Percentiles rank a stretch among this genome's conserved stretches.
Evolutionary conservation across 768 basidiomycete genomes (phyloP).

Genomic region (Royoungia palumana): DNA sequence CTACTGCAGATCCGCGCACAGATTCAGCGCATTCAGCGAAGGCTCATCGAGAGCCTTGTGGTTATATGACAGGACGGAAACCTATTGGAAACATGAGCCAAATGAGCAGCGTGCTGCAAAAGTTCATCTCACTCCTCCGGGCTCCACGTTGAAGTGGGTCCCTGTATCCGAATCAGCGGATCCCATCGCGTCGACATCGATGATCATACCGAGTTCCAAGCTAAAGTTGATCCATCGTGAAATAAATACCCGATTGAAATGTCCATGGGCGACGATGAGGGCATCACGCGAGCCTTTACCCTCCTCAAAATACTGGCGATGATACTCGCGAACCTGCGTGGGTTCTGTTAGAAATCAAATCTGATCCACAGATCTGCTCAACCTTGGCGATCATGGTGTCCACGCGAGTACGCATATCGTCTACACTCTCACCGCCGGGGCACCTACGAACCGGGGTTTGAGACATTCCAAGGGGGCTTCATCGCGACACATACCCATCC

Average conservation of each 20-base stretch:
- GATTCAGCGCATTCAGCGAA: conserved; percentile 67
- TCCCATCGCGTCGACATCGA: neutral
- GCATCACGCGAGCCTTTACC: conserved; percentile 70
- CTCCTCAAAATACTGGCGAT: conserved; percentile 66
- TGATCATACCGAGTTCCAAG: conserved; percentile 47
- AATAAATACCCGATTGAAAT: conserved; percentile 72
- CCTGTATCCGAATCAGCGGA: conserved; percentile 37
- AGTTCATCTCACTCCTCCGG: conserved; percentile 60
- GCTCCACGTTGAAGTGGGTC: conserved; percentile 80
- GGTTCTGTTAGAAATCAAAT: conserved; percentile 5
- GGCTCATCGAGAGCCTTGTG: conserved; percentile 78
- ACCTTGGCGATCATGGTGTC: conserved; percentile 75
- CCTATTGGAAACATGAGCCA: conserved; percentile 38
- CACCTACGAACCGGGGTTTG: conserved; percentile 47
- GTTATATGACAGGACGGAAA: conserved; percentile 81
- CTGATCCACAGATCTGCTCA: conserved; percentile 13
- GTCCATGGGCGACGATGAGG: conserved; percentile 87
- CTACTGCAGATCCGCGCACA: conserved; percentile 47
- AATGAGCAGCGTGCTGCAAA: neutral
- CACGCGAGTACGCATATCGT: conserved; percentile 76
- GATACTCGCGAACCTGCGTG: conserved; percentile 65
- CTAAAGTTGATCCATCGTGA: conserved; percentile 79
- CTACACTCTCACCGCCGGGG: conserved; percentile 81
- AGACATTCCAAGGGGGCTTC: neutral
- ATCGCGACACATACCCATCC: conserved; percentile 55